Evolutionary conservation across 768 basidiomycete genomes (phyloP), one percentile per base, ranked within the genome.

Genomic region (Phlegmacium glaucopus): DNA sequence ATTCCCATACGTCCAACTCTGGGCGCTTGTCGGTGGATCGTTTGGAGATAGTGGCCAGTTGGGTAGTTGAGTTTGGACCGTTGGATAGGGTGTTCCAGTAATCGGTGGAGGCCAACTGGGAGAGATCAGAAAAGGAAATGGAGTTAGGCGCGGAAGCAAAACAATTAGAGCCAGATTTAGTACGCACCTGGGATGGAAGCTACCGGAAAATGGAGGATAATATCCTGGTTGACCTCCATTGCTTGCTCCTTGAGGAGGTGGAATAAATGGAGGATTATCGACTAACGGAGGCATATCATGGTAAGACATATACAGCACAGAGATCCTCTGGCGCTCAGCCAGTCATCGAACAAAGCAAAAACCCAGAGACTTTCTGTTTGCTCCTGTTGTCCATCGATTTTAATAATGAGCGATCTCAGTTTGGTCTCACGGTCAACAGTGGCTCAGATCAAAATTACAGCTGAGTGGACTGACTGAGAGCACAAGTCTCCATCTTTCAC

Each of bases 201-300:
- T 34, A 10, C 53, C 53, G 9, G 57, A 54, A 27, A 58, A 58
- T 1, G 54, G 47, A 36, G 45, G 42, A 26, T 39, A 60, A 22
- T 48, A 47, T 3, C 62, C 62, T 44, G 67, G 65, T 43, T 67
- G 61, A 3, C 66, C 68, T 1, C 65, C 67, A 10, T 61, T 53
- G 12, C 58, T 57, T 18, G 62, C 62, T n/a, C 67, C 67, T 7
- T 59, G 55, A 0, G 69, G 68, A 5, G 70, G 67, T 1, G 70
- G 65, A 4, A 66, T 65, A 36, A 67, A 63, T 1, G 51, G 46
- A n/a, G 53, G 37, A 17, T 49, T 45, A 9, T 62, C 64, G 7
- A 61, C 39, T 3, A 53, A 47, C 34, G 51, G 46, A 7, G 64
- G 64, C 61, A 65, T 65, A 18, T 25, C 8, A 11, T 36, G 17